Evolutionary conservation across 495 filamentous ascomycete species (phyloP).

Genomic region (Talaromyces borbonicus): DNA sequence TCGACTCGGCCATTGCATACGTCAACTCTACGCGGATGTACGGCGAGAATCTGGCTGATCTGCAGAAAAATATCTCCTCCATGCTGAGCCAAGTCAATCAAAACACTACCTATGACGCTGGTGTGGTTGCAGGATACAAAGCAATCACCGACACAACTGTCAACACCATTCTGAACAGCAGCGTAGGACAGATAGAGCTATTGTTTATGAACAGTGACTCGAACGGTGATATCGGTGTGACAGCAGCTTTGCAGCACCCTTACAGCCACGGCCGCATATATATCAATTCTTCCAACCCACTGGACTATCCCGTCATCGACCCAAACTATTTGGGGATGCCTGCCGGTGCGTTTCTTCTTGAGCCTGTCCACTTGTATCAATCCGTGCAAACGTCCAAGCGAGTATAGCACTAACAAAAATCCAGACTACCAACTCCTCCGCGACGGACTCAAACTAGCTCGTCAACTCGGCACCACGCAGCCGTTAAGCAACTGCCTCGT

Average conservation of each 20-base stretch:
- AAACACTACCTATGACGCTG: constrained; percentile 19
- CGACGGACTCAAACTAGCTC: constrained; percentile 24
- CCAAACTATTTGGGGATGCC: constrained; percentile 24
- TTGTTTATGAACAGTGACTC: constrained; percentile 25
- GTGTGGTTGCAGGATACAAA: constrained; percentile 23
- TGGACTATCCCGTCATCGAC: constrained; percentile 28
- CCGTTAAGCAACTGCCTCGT: constrained; percentile 18
- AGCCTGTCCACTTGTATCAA: too few species aligned
- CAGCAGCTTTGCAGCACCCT: constrained; percentile 27
- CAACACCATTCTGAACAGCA: constrained; percentile 18
- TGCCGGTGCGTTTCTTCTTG: constrained; percentile 13
- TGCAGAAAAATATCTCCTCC: constrained; percentile 16
- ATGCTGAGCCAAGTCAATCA: constrained; percentile 12
- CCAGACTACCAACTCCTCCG: constrained; percentile 26
- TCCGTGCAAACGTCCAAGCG: too few species aligned
- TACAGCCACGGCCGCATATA: constrained; percentile 25
- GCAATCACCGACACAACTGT: constrained; percentile 23
- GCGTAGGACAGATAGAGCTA: constrained; percentile 20
- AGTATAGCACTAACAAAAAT: too few species aligned
- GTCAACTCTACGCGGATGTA: constrained; percentile 20
- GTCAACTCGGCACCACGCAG: constrained; percentile 16
- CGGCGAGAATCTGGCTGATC: constrained; percentile 6
- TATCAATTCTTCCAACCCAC: constrained; percentile 26
- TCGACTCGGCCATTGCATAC: constrained; percentile 24
- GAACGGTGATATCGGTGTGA: constrained; percentile 24